Percentiles rank a stretch among this genome's conserved stretches.
phyloP scores from a whole-genome alignment of 306 rosid genomes.

The Lathyrus sativus region DNA sequence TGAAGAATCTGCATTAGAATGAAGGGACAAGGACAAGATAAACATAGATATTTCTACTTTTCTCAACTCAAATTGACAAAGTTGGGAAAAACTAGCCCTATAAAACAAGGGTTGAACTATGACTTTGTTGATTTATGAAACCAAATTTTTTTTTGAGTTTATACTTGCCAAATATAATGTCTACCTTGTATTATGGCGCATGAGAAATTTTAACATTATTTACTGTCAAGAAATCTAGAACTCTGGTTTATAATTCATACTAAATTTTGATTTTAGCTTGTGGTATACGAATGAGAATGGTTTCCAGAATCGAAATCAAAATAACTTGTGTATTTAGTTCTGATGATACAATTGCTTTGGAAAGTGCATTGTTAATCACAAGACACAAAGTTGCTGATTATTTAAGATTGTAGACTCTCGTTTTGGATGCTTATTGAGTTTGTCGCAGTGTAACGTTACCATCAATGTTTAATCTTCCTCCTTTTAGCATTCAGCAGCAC shows the following conservation, averaged over 20 bases:
- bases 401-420: neutral
- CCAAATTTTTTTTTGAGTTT: conserved; percentile 10
- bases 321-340: too few species aligned
- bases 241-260: too few species aligned
- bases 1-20: conserved; percentile 27
- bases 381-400: neutral
- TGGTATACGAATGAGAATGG: too few species aligned
- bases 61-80: neutral
- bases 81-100: conserved; percentile 21
- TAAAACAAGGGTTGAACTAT: conserved; percentile 20
- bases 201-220: neutral
- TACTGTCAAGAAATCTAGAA: neutral
- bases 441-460: neutral
- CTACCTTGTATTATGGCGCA: neutral
- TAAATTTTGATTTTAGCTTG: too few species aligned
- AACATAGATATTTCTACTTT: conserved; percentile 17
- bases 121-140: conserved; percentile 27
- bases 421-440: neutral
- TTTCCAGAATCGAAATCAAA: too few species aligned
- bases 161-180: neutral
- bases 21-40: conserved; percentile 1
- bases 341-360: too few species aligned
- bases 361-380: neutral
- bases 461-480: neutral
- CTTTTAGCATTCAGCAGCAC: too few species aligned